Evolutionary conservation across 2,329 filamentous ascomycete genomes (phyloP).

Genomic region (Talaromyces amestolkiae): DNA sequence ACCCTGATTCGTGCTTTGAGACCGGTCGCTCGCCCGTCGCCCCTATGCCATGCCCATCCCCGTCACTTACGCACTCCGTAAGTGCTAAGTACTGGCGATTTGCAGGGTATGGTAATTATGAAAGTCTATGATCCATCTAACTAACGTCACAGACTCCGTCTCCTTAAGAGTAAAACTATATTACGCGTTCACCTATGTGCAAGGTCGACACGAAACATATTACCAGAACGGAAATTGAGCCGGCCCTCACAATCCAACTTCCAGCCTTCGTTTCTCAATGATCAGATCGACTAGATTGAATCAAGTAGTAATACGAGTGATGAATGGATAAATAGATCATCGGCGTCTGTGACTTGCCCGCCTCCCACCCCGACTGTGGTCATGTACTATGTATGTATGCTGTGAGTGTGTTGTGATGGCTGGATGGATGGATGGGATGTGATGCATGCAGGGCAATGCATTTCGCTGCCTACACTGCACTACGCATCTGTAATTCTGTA

Average conservation of each 20-base stretch:
- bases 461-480: slow-evolving; percentile 18
- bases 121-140: slow-evolving; percentile 4
- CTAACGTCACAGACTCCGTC: neutral
- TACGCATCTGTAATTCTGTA: neutral
- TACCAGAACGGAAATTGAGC: slow-evolving; percentile 1
- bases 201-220: neutral
- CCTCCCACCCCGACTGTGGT: neutral
- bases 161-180: neutral
- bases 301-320: neutral
- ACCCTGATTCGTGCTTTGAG: neutral
- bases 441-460: slow-evolving; percentile 18
- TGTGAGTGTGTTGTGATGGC: neutral
- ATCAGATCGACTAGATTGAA: neutral
- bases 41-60: neutral
- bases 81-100: neutral
- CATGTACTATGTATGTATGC: neutral
- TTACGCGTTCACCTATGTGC: neutral
- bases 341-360: neutral
- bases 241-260: neutral
- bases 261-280: neutral
- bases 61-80: neutral
- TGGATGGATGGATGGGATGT: neutral
- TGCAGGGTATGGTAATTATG: neutral
- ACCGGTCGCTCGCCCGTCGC: neutral
- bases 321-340: neutral